Conservation (phyloP, 306 rosid genomes). For the Prunus fruticosa region DNA sequence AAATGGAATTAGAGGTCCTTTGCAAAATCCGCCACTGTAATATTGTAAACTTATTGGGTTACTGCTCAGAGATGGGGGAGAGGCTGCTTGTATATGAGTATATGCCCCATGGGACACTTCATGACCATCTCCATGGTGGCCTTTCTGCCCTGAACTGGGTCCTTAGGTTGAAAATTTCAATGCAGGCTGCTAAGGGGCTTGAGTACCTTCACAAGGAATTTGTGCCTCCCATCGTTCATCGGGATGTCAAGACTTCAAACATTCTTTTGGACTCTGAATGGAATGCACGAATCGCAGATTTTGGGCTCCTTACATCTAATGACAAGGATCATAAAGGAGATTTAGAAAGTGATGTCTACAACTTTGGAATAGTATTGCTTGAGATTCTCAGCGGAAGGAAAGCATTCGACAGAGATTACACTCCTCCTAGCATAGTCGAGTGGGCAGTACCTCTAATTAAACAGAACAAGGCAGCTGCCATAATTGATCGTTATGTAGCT, state of each 20-base stretch:
- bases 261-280: constrained; percentile 83
- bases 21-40: constrained; percentile 74
- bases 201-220: constrained; percentile 82
- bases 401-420: constrained; percentile 63
- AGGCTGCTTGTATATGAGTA: constrained; percentile 86
- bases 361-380: constrained; percentile 68
- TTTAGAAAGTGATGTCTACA: constrained; percentile 57
- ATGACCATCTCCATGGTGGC: constrained; percentile 89
- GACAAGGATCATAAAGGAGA: constrained; percentile 52
- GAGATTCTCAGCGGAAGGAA: constrained; percentile 92
- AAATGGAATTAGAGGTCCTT: constrained; percentile 78
- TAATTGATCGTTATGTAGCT: constrained; percentile 49
- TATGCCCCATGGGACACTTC: constrained; percentile 91
- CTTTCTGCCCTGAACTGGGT: constrained; percentile 82
- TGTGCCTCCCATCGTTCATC: constrained; percentile 68
- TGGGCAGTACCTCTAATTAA: constrained; percentile 87
- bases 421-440: constrained; percentile 59
- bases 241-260: constrained; percentile 69
- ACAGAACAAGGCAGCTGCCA: constrained; percentile 73
- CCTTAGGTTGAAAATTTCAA: constrained; percentile 60
- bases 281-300: constrained; percentile 78
- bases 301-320: constrained; percentile 60
- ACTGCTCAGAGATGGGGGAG: constrained; percentile 96
- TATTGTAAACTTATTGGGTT: constrained; percentile 83
- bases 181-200: constrained; percentile 82